Evolutionary conservation across 257 asterid species (phyloP).

Genomic region (Nicotiana tomentosiformis): DNA sequence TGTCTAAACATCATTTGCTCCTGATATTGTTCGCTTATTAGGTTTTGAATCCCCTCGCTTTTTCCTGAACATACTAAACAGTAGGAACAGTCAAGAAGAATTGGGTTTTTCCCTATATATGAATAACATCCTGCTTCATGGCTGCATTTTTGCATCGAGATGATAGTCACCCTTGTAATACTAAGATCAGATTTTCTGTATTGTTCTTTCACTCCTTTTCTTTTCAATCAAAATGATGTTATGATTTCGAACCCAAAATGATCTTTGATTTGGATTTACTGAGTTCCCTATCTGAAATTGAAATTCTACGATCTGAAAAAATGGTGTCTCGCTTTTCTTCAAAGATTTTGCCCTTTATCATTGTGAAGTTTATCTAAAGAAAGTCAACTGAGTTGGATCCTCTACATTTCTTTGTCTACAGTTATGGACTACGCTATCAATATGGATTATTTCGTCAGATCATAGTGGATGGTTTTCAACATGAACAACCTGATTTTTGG

Average conservation of each 20-base stretch:
- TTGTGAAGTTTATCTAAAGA: neutral
- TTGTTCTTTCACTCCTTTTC: neutral
- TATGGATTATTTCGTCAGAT: conserved; percentile 49
- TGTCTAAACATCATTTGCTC: neutral
- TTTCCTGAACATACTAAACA: neutral
- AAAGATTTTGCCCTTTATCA: neutral
- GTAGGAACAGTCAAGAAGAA: neutral
- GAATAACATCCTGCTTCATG: neutral
- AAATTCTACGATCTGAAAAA: neutral
- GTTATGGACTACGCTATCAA: conserved; percentile 52
- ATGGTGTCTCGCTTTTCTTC: neutral
- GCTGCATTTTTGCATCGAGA: neutral
- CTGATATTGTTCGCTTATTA: neutral
- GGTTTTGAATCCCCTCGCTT: neutral
- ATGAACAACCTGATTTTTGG: conserved; percentile 52
- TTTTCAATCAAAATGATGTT: neutral
- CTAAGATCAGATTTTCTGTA: neutral
- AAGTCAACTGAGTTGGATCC: conserved; percentile 6
- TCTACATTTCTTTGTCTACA: conserved; percentile 16
- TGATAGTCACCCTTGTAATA: neutral
- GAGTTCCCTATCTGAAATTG: neutral
- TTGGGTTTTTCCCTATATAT: neutral
- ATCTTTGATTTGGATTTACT: neutral
- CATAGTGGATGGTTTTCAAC: conserved; percentile 49
- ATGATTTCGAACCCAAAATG: neutral